Base-by-base conservation (phyloP, 805 yeast genomes). In the Starmerella davenportii region DNA sequence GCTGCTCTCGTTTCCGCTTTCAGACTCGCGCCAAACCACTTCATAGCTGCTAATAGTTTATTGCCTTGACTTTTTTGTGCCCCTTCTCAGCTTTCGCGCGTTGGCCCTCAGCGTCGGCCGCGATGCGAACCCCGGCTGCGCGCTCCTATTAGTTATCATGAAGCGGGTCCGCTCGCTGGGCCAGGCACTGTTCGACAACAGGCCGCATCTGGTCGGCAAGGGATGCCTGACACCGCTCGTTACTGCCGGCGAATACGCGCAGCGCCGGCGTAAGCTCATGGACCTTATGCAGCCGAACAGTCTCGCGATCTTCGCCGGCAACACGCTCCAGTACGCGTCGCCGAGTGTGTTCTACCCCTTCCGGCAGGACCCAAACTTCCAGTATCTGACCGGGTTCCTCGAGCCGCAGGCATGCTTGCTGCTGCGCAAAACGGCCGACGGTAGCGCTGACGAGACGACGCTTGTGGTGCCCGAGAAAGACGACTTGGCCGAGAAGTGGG, bases 201-300 rank as follows among this genome's bases (percentile, higher is more conserved):
- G 95, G 40, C 92, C 93, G 0, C 74, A 74, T 46, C 55, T 79
- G 38, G 63, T 92, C 3, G 65, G 63, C 28, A 64, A 75, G 0
- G 95, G 95, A 4, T 78, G 80, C 47, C 52, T 90, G 21, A 85
- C 96, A 0, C 85, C 92, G 0, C 93, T 94, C 1, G 84, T 90
- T 25, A 61, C 80, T 2, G 84, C 95, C 0, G 38, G 69, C 38
- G 98, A 90, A 55, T 90, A 84, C 54, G 79, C 67, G 48, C 63
- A 70, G 35, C 68, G 98, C 48, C 63, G 98, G 39, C 49, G 66
- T 5, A 56, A 59, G n/a, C 58, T 90, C 2, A 69, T 79, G 1
- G 60, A 60, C 23, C 54, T 61, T 25, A 54, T 90, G 50, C 77
- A 82, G 1, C 63, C 68, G 7, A 64, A 68, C 18, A 73, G 87